Percentiles rank a stretch among this genome's conserved stretches.
Conservation (phyloP, 352 stramenopile species). For the Pythium aristosporum region DNA sequence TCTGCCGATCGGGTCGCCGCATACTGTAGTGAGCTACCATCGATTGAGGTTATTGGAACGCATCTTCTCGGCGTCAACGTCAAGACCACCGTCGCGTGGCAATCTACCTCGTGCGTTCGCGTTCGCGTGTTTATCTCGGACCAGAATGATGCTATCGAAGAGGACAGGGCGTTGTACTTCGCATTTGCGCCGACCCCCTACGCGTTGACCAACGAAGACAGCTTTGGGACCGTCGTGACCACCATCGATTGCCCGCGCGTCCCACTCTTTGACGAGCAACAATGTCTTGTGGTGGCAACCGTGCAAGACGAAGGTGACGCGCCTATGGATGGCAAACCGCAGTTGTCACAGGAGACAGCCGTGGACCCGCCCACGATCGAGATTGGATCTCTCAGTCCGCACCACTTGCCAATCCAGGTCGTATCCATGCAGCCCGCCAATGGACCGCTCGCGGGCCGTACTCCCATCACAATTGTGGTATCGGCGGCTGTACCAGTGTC, state of each 20-base stretch:
- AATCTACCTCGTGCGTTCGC: slow-evolving; percentile 4
- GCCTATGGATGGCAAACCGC: slow-evolving; percentile 28
- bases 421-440: slow-evolving; percentile 34
- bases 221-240: slow-evolving; percentile 24
- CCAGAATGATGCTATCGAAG: slow-evolving; percentile 6
- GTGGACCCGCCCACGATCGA: slow-evolving; percentile 12
- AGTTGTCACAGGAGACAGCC: slow-evolving; percentile 9
- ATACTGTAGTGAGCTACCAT: slow-evolving; percentile 12
- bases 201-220: slow-evolving; percentile 24
- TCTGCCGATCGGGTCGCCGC: neutral
- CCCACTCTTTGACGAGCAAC: slow-evolving; percentile 22
- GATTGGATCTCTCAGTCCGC: slow-evolving; percentile 10
- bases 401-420: slow-evolving; percentile 40
- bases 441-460: slow-evolving; percentile 58
- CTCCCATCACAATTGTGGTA: slow-evolving; percentile 43
- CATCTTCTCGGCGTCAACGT: slow-evolving; percentile 31
- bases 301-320: slow-evolving; percentile 34
- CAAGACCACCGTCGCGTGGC: slow-evolving; percentile 17
- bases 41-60: slow-evolving; percentile 20
- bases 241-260: slow-evolving; percentile 26
- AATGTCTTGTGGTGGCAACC: slow-evolving; percentile 19
- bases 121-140: slow-evolving; percentile 15
- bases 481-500: slow-evolving; percentile 21
- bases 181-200: slow-evolving; percentile 9
- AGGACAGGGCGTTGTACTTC: slow-evolving; percentile 10